Conservation (phyloP, 176 grass and related monocot species). For the Cymbopogon citratus region DNA sequence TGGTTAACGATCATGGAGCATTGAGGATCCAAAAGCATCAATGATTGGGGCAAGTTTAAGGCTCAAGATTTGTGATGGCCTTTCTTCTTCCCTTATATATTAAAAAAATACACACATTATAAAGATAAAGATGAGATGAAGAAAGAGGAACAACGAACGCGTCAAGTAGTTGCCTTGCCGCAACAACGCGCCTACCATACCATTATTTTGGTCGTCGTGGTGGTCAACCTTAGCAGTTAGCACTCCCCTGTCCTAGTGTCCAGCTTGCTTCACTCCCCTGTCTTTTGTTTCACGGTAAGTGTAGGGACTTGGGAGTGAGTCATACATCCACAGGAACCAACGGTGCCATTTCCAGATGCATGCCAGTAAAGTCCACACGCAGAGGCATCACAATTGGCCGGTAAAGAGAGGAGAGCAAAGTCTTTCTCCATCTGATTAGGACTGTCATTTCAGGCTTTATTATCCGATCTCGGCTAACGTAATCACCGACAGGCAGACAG, state of each 20-base stretch:
- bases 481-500: not conserved
- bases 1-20: constrained; percentile 7
- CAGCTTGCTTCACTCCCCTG: not conserved
- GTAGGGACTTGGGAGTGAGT: no score
- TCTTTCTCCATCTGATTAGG: not conserved
- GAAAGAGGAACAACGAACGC: not conserved
- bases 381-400: not conserved
- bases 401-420: not conserved
- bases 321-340: no score
- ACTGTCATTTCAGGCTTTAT: not conserved
- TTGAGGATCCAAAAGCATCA: not conserved
- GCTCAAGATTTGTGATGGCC: not conserved
- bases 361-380: not conserved
- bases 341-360: not conserved
- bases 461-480: not conserved
- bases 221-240: not conserved
- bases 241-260: not conserved
- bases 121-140: not conserved
- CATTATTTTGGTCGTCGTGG: not conserved
- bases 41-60: constrained; percentile 15
- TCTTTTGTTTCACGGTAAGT: no score
- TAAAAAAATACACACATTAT: no score
- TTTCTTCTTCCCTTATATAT: not conserved
- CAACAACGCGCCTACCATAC: not conserved
- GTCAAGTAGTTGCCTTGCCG: not conserved